phyloP scores from a whole-genome alignment of 2,329 filamentous ascomycete species.

The Chrysoporthe puriensis region DNA sequence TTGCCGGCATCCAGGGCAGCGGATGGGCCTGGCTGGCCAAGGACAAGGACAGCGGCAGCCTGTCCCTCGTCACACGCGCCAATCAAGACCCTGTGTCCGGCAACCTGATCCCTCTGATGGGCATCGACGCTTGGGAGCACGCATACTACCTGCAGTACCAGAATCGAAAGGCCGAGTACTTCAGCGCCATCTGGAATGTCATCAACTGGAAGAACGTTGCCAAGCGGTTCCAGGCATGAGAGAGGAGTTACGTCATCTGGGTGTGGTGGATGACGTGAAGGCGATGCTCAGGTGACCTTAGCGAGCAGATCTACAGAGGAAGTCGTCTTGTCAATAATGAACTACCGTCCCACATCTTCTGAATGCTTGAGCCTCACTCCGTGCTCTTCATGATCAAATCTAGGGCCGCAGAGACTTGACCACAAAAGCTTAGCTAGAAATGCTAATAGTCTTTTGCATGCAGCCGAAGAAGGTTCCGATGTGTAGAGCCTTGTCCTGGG shows the following conservation, averaged over 20 bases:
- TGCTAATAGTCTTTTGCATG: not conserved
- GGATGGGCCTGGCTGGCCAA: conserved; percentile 92
- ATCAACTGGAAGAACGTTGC: conserved; percentile 93
- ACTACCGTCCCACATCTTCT: not conserved
- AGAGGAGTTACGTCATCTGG: conserved; percentile 30
- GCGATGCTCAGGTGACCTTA: not conserved
- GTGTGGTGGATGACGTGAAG: not conserved
- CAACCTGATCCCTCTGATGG: conserved; percentile 79
- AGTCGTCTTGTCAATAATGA: not conserved
- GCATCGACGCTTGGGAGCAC: conserved; percentile 95
- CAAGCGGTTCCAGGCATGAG: conserved; percentile 63
- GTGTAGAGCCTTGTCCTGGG: not conserved
- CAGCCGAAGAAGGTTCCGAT: not conserved
- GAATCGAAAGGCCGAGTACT: conserved; percentile 97
- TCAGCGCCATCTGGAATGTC: conserved; percentile 90
- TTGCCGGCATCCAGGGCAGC: conserved; percentile 80
- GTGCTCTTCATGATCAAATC: not conserved
- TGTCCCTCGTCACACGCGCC: conserved; percentile 71
- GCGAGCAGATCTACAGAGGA: not conserved
- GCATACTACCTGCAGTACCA: conserved; percentile 96
- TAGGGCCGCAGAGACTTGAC: not conserved
- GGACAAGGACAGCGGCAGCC: conserved; percentile 63
- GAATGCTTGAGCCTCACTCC: not conserved
- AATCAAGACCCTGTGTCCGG: conserved; percentile 92
- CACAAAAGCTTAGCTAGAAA: not conserved